Evolutionary conservation across 1,284 basidiomycete genomes (phyloP).

Genomic region (Puccinia triticina): DNA sequence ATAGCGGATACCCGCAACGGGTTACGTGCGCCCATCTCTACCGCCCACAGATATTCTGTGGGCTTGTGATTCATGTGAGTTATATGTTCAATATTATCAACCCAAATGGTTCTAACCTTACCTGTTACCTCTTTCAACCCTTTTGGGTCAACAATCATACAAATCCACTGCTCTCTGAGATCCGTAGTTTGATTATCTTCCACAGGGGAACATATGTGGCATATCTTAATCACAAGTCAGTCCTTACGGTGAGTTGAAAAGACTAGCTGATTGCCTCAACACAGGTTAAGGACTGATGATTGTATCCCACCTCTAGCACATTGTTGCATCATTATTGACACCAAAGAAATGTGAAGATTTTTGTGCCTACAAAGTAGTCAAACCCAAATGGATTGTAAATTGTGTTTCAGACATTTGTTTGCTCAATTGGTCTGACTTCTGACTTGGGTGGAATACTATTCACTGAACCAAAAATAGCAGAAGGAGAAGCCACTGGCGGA

Average conservation of each 20-base stretch:
- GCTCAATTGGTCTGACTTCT: constrained; percentile 75
- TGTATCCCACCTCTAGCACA: constrained; percentile 64
- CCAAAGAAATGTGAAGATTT: constrained; percentile 86
- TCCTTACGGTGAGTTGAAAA: constrained; percentile 66
- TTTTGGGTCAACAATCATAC: constrained; percentile 83
- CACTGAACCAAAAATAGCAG: neutral
- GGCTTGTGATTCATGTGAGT: constrained; percentile 75
- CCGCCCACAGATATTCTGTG: constrained; percentile 69
- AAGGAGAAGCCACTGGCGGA: constrained; percentile 44
- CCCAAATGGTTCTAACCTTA: neutral
- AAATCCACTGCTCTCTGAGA: constrained; percentile 79
- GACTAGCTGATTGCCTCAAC: constrained; percentile 3
- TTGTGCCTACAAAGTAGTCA: constrained; percentile 81
- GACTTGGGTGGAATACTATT: constrained; percentile 53
- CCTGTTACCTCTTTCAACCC: constrained; percentile 10
- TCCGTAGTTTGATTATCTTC: constrained; percentile 76
- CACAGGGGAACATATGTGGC: constrained; percentile 83
- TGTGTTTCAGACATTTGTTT: constrained; percentile 70
- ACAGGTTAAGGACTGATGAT: constrained; percentile 65
- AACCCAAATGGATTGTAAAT: constrained; percentile 82
- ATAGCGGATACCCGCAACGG: no score
- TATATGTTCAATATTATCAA: neutral
- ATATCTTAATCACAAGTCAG: constrained; percentile 76
- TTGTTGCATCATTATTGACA: constrained; percentile 86
- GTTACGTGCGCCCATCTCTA: constrained; percentile 75